A percentile compares a stretch with the other conserved stretches of the same genome.
phyloP scores from a whole-genome alignment of 306 rosid genomes.

The Gastrolobium bilobum region DNA sequence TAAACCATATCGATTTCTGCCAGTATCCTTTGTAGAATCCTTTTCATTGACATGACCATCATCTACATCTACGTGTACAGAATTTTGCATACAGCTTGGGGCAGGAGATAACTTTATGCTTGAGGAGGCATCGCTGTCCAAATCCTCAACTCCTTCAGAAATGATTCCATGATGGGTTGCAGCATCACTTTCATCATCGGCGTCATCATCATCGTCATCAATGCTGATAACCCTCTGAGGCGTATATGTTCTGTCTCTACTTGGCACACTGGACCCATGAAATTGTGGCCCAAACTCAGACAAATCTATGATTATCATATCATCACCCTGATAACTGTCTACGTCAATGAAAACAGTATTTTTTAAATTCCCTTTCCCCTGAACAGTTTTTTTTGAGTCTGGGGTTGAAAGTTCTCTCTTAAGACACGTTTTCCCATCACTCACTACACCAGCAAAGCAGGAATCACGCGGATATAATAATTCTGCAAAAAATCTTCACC shows the following conservation, averaged over 20 bases:
- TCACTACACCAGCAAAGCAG: constrained; percentile 52
- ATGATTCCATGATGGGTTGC: constrained; percentile 42
- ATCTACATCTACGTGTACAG: constrained; percentile 52
- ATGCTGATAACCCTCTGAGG: constrained; percentile 64
- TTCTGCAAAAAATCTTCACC: constrained; percentile 21
- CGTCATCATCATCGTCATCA: constrained; percentile 72
- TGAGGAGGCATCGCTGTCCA: constrained; percentile 87
- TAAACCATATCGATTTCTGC: constrained; percentile 66
- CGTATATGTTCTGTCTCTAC: constrained; percentile 53
- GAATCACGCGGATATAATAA: constrained; percentile 14
- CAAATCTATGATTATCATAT: constrained; percentile 65
- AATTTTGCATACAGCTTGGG: constrained; percentile 44
- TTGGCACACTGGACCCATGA: constrained; percentile 51
- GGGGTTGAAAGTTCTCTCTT: constrained; percentile 58
- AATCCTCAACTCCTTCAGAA: constrained; percentile 67
- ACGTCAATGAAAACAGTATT: constrained; percentile 71
- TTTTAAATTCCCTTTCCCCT: constrained; percentile 50
- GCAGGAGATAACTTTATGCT: constrained; percentile 59
- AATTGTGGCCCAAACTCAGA: constrained; percentile 48
- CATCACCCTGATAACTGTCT: constrained; percentile 68
- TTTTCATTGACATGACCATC: constrained; percentile 55
- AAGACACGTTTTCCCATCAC: constrained; percentile 65
- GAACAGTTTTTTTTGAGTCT: constrained; percentile 42
- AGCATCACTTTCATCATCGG: constrained; percentile 65
- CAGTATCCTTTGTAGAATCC: constrained; percentile 43